Base-by-base conservation (phyloP, 2,329 filamentous ascomycete species). In the Trichoderma pleuroti region DNA sequence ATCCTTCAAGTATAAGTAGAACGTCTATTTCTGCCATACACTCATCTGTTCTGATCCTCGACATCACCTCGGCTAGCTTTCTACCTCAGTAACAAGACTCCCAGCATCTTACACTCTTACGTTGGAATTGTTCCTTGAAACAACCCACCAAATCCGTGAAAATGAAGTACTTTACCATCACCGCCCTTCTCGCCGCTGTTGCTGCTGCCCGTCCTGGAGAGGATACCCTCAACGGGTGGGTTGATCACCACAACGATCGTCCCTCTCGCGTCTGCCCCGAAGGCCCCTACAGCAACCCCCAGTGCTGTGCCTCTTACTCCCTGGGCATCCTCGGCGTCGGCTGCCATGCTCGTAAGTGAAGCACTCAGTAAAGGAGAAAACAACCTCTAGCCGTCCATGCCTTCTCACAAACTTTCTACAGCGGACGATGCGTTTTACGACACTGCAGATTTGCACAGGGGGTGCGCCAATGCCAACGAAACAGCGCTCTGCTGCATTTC, bases 161-260 rank as follows among this genome's bases (percentile, higher is more conserved):
- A 32, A 75, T 74, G 73, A 74, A 73, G 73, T 72, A 73, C 68
- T 49, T 75, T 66, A 28, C 68, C 42, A 46, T 73, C 59, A 70
- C 70, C 30, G 49, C 72, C 54, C 60, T 73, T 26, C 32, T 75
- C 63, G 68, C 72, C 26, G 71, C 70, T 54, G 60, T 65, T 61
- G 70, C 71, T 24, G 28, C 72, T 21, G 73, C 73, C 12, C 36
- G 62, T 28, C 73, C 73, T 39, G 2, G 26, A 4, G 57, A 62
- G 24, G 49, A 57, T 28, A 16, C 16, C 16, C 28, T 6, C 18
- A 11, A 49, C 9, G 18, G 42, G n/a, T 49, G n/a, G 42, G 39
- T 8, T 6, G 16, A 39, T 39, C 14, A 39, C 18, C 42, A 21
- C 42, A 11, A 11, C n/a, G 42, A 49, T 18, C 9, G 12, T 21